Conservation (phyloP, 345 rosid genomes). For the Pelargonium nanum region DNA sequence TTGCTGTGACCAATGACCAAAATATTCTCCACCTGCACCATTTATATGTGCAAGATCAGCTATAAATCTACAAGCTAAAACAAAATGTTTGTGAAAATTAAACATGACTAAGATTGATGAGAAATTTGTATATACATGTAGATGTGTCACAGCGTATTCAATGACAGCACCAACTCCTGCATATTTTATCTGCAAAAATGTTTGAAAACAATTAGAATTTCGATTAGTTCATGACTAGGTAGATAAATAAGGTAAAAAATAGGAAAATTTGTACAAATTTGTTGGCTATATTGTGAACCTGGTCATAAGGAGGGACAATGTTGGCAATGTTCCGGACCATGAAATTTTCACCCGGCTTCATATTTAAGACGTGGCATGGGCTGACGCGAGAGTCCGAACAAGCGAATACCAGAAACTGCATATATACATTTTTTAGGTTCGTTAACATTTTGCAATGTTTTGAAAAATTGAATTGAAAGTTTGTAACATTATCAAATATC, state of each 20-base stretch:
- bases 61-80: constrained; percentile 1
- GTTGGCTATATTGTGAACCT: constrained; percentile 26
- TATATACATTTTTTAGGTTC: constrained; percentile 3
- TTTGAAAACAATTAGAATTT: constrained; percentile 3
- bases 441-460: not conserved
- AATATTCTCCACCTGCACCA: constrained; percentile 65
- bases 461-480: not conserved
- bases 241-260: not conserved
- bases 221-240: too few species aligned
- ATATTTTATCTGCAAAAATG: constrained; percentile 48
- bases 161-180: constrained; percentile 82
- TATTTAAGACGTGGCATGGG: constrained; percentile 79
- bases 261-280: not conserved
- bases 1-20: constrained; percentile 87
- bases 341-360: constrained; percentile 95
- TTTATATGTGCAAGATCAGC: too few species aligned
- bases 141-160: constrained; percentile 89
- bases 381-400: constrained; percentile 97
- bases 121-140: constrained; percentile 37
- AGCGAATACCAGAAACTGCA: constrained; percentile 89
- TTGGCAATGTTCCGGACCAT: constrained; percentile 92
- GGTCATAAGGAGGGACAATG: constrained; percentile 79
- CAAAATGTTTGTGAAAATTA: not conserved
- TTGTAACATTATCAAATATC: too few species aligned
- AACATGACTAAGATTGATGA: not conserved